These are phyloP conservation scores for Aphanomyces cochlioides DNA, from an alignment of 352 stramenopile species.

Conservation along the genomic window DNA sequence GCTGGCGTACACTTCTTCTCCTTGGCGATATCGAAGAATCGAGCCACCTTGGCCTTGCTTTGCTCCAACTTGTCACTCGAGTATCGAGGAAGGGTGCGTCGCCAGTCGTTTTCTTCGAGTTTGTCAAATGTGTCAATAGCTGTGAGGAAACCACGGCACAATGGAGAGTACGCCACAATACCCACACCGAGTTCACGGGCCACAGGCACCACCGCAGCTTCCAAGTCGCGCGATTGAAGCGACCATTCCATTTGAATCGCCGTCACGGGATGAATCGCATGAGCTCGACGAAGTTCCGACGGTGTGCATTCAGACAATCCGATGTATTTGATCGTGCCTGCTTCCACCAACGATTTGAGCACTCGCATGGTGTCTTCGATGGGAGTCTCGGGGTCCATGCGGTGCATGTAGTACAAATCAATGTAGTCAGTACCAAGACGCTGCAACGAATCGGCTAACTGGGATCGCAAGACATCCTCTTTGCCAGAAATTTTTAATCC, in stretches of 20 bases:
- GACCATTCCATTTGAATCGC: slow-evolving; percentile 37
- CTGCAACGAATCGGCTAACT: slow-evolving; percentile 55
- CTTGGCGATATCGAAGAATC: slow-evolving; percentile 28
- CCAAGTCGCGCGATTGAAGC: slow-evolving; percentile 25
- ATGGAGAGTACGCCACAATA: slow-evolving; percentile 33
- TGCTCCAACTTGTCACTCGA: not conserved
- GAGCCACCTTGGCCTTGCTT: slow-evolving; percentile 18
- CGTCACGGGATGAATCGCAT: slow-evolving; percentile 33
- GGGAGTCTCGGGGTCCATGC: slow-evolving; percentile 51
- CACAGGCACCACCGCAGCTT: slow-evolving; percentile 26
- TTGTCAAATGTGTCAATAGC: slow-evolving; percentile 19
- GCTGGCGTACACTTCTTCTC: slow-evolving; percentile 33
- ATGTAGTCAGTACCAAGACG: slow-evolving; percentile 58
- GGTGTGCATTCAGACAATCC: slow-evolving; percentile 32
- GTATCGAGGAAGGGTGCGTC: slow-evolving; percentile 8
- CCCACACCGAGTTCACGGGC: slow-evolving; percentile 31
- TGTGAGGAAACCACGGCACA: slow-evolving; percentile 30
- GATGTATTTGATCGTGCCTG: slow-evolving; percentile 35
- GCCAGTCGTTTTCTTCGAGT: slow-evolving; percentile 16
- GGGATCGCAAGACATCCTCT: slow-evolving; percentile 56
- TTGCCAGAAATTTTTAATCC: slow-evolving; percentile 44
- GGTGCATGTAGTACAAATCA: slow-evolving; percentile 68
- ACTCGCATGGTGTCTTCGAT: slow-evolving; percentile 61
- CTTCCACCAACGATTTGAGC: slow-evolving; percentile 32
- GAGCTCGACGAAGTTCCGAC: slow-evolving; percentile 30